A percentile compares a stretch with the other conserved stretches of the same genome.
These are phyloP conservation scores for Ziziphus jujuba DNA, from an alignment of 306 rosid genomes.

Conservation along the genomic window DNA sequence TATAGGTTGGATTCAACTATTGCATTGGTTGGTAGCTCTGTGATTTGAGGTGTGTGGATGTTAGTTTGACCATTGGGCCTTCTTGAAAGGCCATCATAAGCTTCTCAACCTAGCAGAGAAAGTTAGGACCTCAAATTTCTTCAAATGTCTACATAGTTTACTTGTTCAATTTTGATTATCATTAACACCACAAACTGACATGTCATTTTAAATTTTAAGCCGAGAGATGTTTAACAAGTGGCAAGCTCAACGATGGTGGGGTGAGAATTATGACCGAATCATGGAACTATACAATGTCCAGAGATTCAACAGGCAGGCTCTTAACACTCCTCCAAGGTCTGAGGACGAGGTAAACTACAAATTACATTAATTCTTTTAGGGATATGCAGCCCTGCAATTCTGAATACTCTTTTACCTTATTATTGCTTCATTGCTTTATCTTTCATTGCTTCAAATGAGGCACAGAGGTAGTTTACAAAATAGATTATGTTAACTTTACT, in stretches of 20 bases:
- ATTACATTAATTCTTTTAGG: neutral
- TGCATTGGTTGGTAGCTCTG: too few species aligned
- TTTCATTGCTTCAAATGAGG: too few species aligned
- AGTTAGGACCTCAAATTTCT: slow-evolving; percentile 4
- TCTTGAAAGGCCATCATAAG: too few species aligned
- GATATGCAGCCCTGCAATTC: neutral
- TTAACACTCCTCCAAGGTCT: slow-evolving; percentile 65
- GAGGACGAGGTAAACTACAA: slow-evolving; percentile 75
- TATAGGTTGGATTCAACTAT: neutral
- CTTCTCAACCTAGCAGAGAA: too few species aligned
- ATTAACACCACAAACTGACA: slow-evolving; percentile 35
- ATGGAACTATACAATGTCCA: slow-evolving; percentile 90
- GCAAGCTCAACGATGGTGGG: slow-evolving; percentile 98
- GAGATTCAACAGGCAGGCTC: slow-evolving; percentile 72
- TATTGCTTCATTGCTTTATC: too few species aligned
- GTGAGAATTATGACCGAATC: slow-evolving; percentile 84
- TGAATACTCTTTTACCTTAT: too few species aligned
- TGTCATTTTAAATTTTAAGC: slow-evolving; percentile 51
- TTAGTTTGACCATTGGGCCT: too few species aligned
- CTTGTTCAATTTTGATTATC: slow-evolving; percentile 24
- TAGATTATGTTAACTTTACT: too few species aligned
- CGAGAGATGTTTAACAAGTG: slow-evolving; percentile 84
- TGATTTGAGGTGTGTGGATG: too few species aligned
- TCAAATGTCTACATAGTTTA: slow-evolving; percentile 15
- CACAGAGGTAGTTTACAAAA: too few species aligned